Base-by-base conservation (phyloP, 1,284 basidiomycete genomes). In the Ganoderma leucocontextum region DNA sequence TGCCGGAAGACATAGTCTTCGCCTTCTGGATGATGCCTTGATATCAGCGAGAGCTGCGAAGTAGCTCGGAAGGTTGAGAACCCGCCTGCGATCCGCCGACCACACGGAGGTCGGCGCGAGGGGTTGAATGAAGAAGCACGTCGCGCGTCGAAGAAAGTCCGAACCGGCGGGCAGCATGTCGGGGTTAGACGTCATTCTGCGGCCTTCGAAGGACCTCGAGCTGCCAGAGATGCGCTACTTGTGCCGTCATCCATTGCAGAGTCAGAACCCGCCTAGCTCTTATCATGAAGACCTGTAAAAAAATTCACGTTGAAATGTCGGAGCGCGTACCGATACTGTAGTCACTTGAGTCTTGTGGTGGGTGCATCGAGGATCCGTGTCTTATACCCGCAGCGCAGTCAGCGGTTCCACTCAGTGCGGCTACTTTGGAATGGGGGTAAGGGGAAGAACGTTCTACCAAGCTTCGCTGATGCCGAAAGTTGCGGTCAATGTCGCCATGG, bases 401-500 rank as follows among this genome's bases (percentile, higher is more conserved):
- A 36, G 8, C 44, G 29, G n/a, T n/a, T 29, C 55, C 57, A 35
- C 29, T 25, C 42, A 15, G 13, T 52, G 17, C 9, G 29, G 41
- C 25, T 3, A 55, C 62, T 55, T 29, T 55, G 29, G 33, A 55
- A 33, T 17, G 29, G 33, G 29, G 33, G 15, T 49, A 17, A 55
- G 52, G 17, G 52, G 52, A 22, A 8, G 0, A 35, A 35, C 29
- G 52, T 55, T 55, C 52, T 55, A 33, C 57, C 36, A 59, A 41
- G 57, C 36, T 38, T 59, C 15, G 47, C 49, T 25, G 38, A 42
- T 41, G n/a, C 36, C 47, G 47, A 39, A 60, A 39, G 33, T 63
- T 67, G 65, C 64, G 65, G 60, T 59, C 66, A 62, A 67, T 67
- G 65, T 70, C 69, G 69, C 65, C 71, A 72, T 72, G 67, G 60